Conservation (phyloP, 768 basidiomycete genomes). For the Pilatotrama ljubarskyi region DNA sequence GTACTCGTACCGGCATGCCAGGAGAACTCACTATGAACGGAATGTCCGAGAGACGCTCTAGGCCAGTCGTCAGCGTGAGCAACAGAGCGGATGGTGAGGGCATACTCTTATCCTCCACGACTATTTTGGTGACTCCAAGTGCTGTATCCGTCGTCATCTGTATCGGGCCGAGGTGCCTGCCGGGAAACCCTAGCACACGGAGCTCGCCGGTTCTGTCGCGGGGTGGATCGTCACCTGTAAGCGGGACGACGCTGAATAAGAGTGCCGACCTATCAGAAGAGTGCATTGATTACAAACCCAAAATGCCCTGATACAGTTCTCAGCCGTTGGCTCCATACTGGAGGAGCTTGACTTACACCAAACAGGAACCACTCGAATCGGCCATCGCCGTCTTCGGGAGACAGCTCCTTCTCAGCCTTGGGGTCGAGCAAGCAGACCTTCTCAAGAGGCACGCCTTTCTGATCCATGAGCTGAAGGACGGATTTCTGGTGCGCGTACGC, state of each 20-base stretch:
- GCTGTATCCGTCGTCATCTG: slow-evolving; percentile 99
- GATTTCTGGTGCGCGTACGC: slow-evolving; percentile 51
- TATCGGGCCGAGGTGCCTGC: slow-evolving; percentile 77
- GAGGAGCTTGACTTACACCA: slow-evolving; percentile 56
- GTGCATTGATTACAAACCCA: slow-evolving; percentile 40
- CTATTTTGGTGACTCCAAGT: slow-evolving; percentile 83
- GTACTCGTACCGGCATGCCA: not conserved
- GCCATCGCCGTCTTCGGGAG: slow-evolving; percentile 75
- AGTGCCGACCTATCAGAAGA: not conserved
- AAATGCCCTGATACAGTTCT: slow-evolving; percentile 49
- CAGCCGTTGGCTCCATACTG: not conserved
- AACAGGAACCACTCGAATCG: slow-evolving; percentile 89
- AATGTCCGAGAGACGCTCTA: slow-evolving; percentile 69
- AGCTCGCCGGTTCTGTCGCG: slow-evolving; percentile 90
- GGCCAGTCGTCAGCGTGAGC: too few relatives aligned
- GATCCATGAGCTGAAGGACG: slow-evolving; percentile 61
- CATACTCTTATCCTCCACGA: slow-evolving; percentile 71
- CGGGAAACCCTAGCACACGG: slow-evolving; percentile 82
- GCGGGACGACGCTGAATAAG: not conserved
- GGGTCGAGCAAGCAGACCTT: slow-evolving; percentile 94
- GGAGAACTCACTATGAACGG: slow-evolving; percentile 60
- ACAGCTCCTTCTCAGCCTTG: slow-evolving; percentile 66
- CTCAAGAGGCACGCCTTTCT: slow-evolving; percentile 42
- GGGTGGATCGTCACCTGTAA: slow-evolving; percentile 92
- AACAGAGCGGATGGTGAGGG: not conserved